phyloP scores from a whole-genome alignment of 2,329 filamentous ascomycete genomes.

The Phialocephala subalpina region DNA sequence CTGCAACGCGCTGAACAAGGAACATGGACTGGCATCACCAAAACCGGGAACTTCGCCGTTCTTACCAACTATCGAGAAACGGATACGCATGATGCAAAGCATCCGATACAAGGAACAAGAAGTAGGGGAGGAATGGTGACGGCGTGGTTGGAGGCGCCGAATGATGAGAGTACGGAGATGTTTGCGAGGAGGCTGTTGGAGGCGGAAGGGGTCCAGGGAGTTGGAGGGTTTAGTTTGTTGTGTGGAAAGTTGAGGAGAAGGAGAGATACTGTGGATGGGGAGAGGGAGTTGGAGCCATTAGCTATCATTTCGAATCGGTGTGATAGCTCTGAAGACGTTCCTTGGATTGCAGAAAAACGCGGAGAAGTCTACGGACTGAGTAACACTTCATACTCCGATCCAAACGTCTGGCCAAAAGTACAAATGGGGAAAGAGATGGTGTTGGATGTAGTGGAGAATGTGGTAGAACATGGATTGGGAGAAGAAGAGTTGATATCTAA shows the following conservation, averaged over 20 bases:
- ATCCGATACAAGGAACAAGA: constrained; percentile 61
- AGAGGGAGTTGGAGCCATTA: constrained; percentile 53
- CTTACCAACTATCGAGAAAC: constrained; percentile 73
- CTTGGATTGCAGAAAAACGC: constrained; percentile 61
- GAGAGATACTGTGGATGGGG: constrained; percentile 21
- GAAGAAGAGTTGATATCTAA: constrained; percentile 59
- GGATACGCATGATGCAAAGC: constrained; percentile 54
- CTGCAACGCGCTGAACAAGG: constrained; percentile 68
- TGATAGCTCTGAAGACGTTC: constrained; percentile 60
- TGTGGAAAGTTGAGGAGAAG: constrained; percentile 63
- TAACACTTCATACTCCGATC: constrained; percentile 65
- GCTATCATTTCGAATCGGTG: constrained; percentile 70
- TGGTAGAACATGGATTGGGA: constrained; percentile 47
- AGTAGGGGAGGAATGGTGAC: constrained; percentile 72
- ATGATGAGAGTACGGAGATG: constrained; percentile 55
- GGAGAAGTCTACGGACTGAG: constrained; percentile 66
- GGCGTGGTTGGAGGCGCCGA: constrained; percentile 62
- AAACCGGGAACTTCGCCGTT: constrained; percentile 66
- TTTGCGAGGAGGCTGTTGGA: constrained; percentile 62
- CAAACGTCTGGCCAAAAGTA: constrained; percentile 68
- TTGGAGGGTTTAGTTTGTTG: constrained; percentile 73
- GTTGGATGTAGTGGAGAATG: constrained; percentile 50
- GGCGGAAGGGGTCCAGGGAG: constrained; percentile 61
- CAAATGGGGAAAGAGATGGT: constrained; percentile 51
- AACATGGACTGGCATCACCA: constrained; percentile 72